A percentile compares a stretch with the other conserved stretches of the same genome.
Evolutionary conservation across 192 early-diverging fungal genomes (phyloP).

Genomic region (Gonapodya prolifera): DNA sequence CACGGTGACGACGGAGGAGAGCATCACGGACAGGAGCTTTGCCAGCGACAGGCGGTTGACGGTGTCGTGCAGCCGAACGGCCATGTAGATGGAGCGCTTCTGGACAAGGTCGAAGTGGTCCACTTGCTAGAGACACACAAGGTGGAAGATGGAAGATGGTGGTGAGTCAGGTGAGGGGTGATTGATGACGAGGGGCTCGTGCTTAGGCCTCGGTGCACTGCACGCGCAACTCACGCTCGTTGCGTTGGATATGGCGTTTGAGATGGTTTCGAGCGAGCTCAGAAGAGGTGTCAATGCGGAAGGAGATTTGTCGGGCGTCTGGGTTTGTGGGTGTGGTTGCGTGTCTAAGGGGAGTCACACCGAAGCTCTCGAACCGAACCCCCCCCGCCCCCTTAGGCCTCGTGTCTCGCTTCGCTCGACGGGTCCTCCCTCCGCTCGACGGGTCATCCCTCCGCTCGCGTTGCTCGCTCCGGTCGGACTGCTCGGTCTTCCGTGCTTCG

Average conservation of each 20-base stretch:
- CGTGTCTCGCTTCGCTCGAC: neutral
- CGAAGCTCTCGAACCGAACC: too few relatives aligned
- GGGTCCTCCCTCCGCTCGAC: neutral
- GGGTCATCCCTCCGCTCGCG: neutral
- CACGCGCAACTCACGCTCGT: neutral
- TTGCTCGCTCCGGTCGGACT: neutral
- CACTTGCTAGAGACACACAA: neutral
- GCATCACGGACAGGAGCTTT: neutral
- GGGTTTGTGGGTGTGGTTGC: neutral
- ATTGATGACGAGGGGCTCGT: neutral
- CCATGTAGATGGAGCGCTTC: neutral
- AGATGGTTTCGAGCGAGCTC: neutral
- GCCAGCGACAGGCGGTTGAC: neutral
- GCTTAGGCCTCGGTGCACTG: neutral
- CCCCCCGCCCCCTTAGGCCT: neutral
- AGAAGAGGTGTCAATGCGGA: neutral
- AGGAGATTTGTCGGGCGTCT: neutral
- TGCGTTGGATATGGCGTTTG: neutral
- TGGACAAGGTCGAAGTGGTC: neutral
- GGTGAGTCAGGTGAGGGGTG: neutral
- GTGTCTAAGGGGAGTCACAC: too few relatives aligned
- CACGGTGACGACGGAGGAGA: neutral
- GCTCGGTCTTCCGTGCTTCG: too few relatives aligned
- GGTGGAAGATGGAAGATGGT: neutral
- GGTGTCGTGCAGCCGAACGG: neutral